phyloP scores from a whole-genome alignment of 192 early-diverging fungal genomes.

The Oehlia diaphana region DNA sequence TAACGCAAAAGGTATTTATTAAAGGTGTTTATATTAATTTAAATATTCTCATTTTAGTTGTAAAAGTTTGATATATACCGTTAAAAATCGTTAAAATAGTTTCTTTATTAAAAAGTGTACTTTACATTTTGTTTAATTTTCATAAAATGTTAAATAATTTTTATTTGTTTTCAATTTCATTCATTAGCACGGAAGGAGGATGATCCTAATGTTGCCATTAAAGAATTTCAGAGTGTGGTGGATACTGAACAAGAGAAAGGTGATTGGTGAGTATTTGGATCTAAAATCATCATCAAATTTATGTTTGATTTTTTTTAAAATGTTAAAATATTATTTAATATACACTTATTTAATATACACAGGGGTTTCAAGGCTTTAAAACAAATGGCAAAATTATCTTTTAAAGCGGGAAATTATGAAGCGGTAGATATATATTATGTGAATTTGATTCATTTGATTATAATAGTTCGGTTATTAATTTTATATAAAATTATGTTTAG shows the following conservation, averaged over 20 bases:
- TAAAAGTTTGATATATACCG: too few species aligned
- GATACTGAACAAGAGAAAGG: conserved; percentile 79
- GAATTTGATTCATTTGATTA: too few species aligned
- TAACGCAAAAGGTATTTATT: conserved; percentile 72
- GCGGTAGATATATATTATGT: conserved; percentile 43
- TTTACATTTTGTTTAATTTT: neutral
- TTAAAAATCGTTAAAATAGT: too few species aligned
- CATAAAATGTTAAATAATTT: neutral
- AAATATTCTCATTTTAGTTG: too few species aligned
- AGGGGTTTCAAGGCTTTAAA: conserved; percentile 92
- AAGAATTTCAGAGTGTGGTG: conserved; percentile 76
- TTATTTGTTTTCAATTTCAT: conserved; percentile 13
- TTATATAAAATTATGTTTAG: conserved; percentile 36
- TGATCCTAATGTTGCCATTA: conserved; percentile 67
- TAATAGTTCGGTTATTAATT: neutral
- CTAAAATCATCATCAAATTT: neutral
- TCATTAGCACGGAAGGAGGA: conserved; percentile 75
- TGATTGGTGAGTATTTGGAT: conserved; percentile 66
- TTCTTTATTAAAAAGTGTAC: too few species aligned
- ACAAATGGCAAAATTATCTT: conserved; percentile 82
- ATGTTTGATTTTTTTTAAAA: neutral
- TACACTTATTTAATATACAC: too few species aligned
- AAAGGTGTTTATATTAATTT: neutral
- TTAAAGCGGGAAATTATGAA: conserved; percentile 63
- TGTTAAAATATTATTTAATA: neutral